Conservation (phyloP, 495 filamentous ascomycete species). For the Penicilliopsis zonata region DNA sequence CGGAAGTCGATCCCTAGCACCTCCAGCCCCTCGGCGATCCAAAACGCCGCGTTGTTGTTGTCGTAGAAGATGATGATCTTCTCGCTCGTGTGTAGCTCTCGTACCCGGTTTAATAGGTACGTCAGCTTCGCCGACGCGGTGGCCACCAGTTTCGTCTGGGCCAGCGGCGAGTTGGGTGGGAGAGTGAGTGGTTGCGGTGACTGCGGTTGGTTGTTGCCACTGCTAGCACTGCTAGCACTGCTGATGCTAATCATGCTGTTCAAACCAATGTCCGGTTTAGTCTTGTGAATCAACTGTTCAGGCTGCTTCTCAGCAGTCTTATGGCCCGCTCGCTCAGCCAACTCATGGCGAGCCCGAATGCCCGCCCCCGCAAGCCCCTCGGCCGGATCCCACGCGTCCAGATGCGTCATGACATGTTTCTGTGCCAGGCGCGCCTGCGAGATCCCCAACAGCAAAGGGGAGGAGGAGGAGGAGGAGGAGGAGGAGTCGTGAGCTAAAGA, state of each 20-base stretch:
- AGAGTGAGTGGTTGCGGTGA: conserved; percentile 25
- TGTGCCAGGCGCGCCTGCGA: conserved; percentile 48
- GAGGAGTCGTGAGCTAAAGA: no score
- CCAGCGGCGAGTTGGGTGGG: conserved; percentile 38
- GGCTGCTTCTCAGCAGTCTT: conserved; percentile 2
- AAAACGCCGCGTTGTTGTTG: conserved; percentile 69
- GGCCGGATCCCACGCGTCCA: conserved; percentile 31
- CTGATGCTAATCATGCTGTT: no score
- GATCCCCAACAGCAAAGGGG: conserved; percentile 37
- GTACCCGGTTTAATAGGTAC: conserved; percentile 65
- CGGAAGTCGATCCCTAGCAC: conserved; percentile 60
- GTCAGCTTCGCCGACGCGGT: conserved; percentile 81
- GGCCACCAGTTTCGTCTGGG: conserved; percentile 53
- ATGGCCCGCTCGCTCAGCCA: conserved; percentile 12
- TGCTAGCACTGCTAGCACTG: no score
- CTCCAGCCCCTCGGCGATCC: conserved; percentile 73
- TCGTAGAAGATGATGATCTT: conserved; percentile 95
- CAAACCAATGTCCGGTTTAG: conserved; percentile 15
- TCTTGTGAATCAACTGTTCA: conserved; percentile 5
- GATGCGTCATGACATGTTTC: conserved; percentile 42
- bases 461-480: conserved; percentile 8
- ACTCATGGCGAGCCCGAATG: conserved; percentile 22
- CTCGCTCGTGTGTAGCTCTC: conserved; percentile 52
- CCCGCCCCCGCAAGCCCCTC: conserved; percentile 40
- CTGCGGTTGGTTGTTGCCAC: no score